Evolutionary conservation across 1,139 yeast species (phyloP).

Genomic region (Zhuliangozyma parablackwelliae): DNA sequence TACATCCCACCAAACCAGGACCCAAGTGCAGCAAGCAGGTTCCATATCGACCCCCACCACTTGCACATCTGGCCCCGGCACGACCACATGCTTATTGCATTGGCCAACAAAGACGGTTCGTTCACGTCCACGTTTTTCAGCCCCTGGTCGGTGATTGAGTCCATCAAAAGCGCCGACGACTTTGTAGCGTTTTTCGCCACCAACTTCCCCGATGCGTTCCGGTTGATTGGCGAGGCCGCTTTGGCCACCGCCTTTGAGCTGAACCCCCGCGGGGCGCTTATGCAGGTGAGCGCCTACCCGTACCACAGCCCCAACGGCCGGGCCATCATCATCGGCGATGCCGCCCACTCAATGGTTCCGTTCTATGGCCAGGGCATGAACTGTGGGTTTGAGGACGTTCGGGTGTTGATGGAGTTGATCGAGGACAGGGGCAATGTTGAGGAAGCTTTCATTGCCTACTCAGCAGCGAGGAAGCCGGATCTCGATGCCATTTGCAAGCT

Average conservation of each 20-base stretch:
- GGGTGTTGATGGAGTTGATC: slow-evolving; percentile 56
- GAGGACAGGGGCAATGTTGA: slow-evolving; percentile 40
- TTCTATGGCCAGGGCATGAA: slow-evolving; percentile 97
- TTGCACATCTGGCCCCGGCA: slow-evolving; percentile 93
- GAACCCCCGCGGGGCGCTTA: slow-evolving; percentile 72
- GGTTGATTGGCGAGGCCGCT: slow-evolving; percentile 58
- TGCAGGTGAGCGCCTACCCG: slow-evolving; percentile 65
- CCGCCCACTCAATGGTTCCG: slow-evolving; percentile 96
- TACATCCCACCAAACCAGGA: slow-evolving; percentile 57
- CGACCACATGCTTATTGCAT: slow-evolving; percentile 82
- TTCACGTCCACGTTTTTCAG: slow-evolving; percentile 89
- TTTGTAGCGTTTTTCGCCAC: slow-evolving; percentile 51
- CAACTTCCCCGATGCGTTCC: slow-evolving; percentile 73
- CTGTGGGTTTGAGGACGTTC: slow-evolving; percentile 90
- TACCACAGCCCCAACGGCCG: slow-evolving; percentile 62
- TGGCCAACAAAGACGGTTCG: slow-evolving; percentile 80
- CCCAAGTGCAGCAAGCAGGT: slow-evolving; percentile 18
- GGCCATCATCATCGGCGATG: slow-evolving; percentile 79
- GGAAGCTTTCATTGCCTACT: slow-evolving; percentile 55
- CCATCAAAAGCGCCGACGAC: slow-evolving; percentile 38
- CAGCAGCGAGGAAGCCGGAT: slow-evolving; percentile 57
- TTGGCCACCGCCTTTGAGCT: slow-evolving; percentile 48
- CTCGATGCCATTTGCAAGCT: slow-evolving; percentile 70
- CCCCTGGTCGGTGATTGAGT: slow-evolving; percentile 65
- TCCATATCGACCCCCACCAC: slow-evolving; percentile 65